Evolutionary conservation across 805 yeast genomes (phyloP), one percentile per base, ranked within the genome.

Genomic region (Metschnikowia similis): DNA sequence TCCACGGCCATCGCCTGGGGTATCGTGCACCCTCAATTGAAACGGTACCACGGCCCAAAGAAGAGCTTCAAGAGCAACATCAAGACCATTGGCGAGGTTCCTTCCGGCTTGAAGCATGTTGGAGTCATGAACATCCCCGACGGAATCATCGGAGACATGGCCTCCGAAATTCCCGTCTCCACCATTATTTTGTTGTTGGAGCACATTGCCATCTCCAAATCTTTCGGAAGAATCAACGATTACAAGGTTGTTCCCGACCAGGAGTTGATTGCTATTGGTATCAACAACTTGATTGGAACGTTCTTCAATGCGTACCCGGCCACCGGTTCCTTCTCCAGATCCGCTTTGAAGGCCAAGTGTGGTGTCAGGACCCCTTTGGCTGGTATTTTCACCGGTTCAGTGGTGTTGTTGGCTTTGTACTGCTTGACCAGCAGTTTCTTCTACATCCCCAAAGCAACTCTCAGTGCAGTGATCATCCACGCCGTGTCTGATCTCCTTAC

Each of bases 301-400:
- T 89, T 90, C 64, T 91, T 91, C 80, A 79, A 82, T 62, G 96
- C 97, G 7, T 91, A 91, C 66, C 97, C 97, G 8, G 90, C 96
- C 7, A 91, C 97, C 4, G 97, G 97, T 41, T 91, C 97, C 1
- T 91, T 91, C 68, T 87, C 96, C 16, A 84, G 97, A 74, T 87
- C 96, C 41, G 97, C 97, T 7, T 77, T 91, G 61, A 91, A 92
- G 71, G 85, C 96, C 46, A 91, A 91, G 70, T 91, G 96, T 78
- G 96, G 96, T 65, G 97, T 91, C 41, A 81, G 90, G 64, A 91
- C 97, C 17, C 97, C 97, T 34, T 73, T 91, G 53, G 95, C 96
- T 41, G 96, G 97, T 71, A 77, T 89, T 38, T 87, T 84, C 68
- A 87, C 96, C 10, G 97, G 97, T 64, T 81, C 80, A 41, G 90